Evolutionary conservation across 768 basidiomycete genomes (phyloP).

Genomic region (Coprinopsis strossmayeri): DNA sequence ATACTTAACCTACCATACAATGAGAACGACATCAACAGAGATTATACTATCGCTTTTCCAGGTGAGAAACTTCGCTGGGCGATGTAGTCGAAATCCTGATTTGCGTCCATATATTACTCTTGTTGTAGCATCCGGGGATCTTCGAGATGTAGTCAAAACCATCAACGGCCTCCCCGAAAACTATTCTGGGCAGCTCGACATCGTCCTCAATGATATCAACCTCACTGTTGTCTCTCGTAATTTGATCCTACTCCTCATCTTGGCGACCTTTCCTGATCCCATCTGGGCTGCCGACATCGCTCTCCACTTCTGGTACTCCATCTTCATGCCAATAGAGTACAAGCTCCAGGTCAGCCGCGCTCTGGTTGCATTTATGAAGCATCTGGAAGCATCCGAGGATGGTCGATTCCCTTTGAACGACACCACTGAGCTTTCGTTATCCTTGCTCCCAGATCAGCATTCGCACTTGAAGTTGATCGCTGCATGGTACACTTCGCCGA

Average conservation of each 20-base stretch:
- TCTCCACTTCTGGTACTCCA: slow-evolving; percentile 44
- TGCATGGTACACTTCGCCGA: neutral
- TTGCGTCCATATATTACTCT: neutral
- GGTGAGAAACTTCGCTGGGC: slow-evolving; percentile 18
- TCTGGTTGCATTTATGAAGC: slow-evolving; percentile 13
- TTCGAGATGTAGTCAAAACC: slow-evolving; percentile 36
- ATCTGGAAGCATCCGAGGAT: neutral
- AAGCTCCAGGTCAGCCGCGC: slow-evolving; percentile 14
- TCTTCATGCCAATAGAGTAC: slow-evolving; percentile 31
- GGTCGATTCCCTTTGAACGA: neutral
- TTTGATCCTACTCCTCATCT: slow-evolving; percentile 32
- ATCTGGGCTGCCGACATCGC: slow-evolving; percentile 34
- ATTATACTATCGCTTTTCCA: slow-evolving; percentile 22
- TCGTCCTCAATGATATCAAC: slow-evolving; percentile 35
- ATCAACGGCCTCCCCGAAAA: slow-evolving; percentile 36
- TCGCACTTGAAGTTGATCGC: neutral
- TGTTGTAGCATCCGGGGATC: slow-evolving; percentile 41
- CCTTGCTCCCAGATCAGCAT: neutral
- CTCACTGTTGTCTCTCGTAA: slow-evolving; percentile 31
- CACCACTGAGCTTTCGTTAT: neutral
- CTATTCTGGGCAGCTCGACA: slow-evolving; percentile 30
- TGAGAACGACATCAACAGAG: slow-evolving; percentile 16
- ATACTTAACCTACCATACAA: slow-evolving; percentile 22
- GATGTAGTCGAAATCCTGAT: neutral
- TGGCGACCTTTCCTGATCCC: slow-evolving; percentile 26